Evolutionary conservation across 2,329 filamentous ascomycete genomes (phyloP).

Genomic region (Colletotrichum karsti): DNA sequence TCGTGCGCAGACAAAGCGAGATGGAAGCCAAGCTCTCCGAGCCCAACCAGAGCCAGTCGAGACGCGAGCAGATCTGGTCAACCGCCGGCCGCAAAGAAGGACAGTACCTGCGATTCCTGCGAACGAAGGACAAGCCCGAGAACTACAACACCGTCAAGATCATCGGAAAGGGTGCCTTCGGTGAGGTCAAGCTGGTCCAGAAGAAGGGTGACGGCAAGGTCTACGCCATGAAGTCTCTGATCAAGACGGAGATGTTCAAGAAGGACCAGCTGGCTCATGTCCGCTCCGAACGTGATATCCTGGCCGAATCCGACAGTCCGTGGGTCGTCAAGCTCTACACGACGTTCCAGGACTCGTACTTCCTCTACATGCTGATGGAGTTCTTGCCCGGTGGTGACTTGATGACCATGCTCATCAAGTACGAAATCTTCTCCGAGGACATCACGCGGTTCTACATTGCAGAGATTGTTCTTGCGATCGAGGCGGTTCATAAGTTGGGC

Average conservation of each 20-base stretch:
- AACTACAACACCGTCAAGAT: conserved; percentile 98
- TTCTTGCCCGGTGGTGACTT: conserved; percentile 97
- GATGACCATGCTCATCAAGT: conserved; percentile 99
- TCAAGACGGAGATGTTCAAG: conserved; percentile 99
- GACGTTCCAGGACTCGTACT: conserved; percentile 95
- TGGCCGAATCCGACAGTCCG: conserved; percentile 98
- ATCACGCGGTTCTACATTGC: conserved; percentile 99
- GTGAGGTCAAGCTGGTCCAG: conserved; percentile 97
- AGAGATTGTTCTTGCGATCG: conserved; percentile 96
- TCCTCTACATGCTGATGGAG: conserved; percentile 99
- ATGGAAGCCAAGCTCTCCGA: conserved; percentile 87
- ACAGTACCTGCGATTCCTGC: conserved; percentile 91
- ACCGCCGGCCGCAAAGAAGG: conserved; percentile 88
- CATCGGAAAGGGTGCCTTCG: conserved; percentile 98
- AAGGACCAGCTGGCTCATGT: conserved; percentile 98
- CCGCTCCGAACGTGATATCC: conserved; percentile 94
- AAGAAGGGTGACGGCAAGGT: conserved; percentile 97
- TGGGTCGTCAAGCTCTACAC: conserved; percentile 99
- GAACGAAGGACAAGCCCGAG: conserved; percentile 90
- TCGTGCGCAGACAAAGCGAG: conserved; percentile 79
- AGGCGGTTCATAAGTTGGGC: conserved; percentile 96
- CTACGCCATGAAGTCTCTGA: conserved; percentile 96
- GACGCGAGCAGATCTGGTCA: conserved; percentile 86
- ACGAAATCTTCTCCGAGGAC: conserved; percentile 98
- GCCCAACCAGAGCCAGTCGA: conserved; percentile 74